Evolutionary conservation across 1,284 basidiomycete species (phyloP).

Genomic region (Ceratobasidium sp.): DNA sequence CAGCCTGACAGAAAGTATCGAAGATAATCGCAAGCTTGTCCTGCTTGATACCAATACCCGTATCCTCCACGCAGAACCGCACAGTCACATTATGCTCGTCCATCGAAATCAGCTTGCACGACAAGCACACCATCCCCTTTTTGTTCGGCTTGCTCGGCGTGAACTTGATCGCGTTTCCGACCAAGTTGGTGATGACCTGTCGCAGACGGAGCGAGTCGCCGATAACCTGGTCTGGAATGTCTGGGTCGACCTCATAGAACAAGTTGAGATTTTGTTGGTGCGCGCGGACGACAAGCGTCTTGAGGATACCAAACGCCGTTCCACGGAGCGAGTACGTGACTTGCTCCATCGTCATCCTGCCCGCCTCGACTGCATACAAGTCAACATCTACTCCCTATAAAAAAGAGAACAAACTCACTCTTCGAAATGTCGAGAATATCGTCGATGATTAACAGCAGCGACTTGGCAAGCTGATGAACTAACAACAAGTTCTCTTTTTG

Average conservation of each 20-base stretch:
- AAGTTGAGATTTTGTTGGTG: conserved; percentile 98
- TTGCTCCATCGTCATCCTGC: conserved; percentile 99
- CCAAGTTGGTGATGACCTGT: conserved; percentile 95
- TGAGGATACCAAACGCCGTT: conserved; percentile 97
- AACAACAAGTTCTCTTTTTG: conserved; percentile 96
- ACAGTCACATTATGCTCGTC: conserved; percentile 87
- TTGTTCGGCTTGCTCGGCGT: conserved; percentile 82
- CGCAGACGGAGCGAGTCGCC: conserved; percentile 95
- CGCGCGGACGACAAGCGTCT: conserved; percentile 97
- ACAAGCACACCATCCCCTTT: conserved; percentile 93
- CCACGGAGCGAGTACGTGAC: conserved; percentile 98
- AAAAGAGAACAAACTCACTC: conserved; percentile 69
- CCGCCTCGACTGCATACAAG: conserved; percentile 84
- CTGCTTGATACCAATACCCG: conserved; percentile 98
- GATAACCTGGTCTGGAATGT: conserved; percentile 96
- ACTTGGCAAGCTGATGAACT: conserved; percentile 94
- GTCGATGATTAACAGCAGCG: conserved; percentile 96
- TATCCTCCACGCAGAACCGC: conserved; percentile 98
- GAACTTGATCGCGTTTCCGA: conserved; percentile 97
- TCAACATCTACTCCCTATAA: neutral
- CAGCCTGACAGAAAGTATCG: conserved; percentile 99
- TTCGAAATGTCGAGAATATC: conserved; percentile 99
- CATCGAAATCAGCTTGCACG: conserved; percentile 81
- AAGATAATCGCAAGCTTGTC: conserved; percentile 99
- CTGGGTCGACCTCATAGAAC: conserved; percentile 96